phyloP scores from a whole-genome alignment of 805 yeast species.

The Wickerhamomyces pijperi region DNA sequence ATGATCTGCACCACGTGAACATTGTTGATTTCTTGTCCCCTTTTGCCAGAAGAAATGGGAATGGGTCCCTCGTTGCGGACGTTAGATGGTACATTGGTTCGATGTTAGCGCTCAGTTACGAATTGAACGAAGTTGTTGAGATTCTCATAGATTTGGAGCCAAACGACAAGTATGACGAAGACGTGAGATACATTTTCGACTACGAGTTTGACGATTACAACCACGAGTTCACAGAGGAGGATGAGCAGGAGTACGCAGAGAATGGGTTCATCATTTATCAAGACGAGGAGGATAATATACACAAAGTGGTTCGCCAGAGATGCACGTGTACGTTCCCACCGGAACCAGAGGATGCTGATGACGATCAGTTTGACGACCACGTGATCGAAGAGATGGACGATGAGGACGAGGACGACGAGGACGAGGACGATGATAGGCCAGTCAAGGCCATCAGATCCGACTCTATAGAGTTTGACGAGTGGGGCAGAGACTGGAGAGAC shows the following conservation, averaged over 20 bases:
- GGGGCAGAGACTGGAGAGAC: slow-evolving; percentile 66
- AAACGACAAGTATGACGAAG: slow-evolving; percentile 62
- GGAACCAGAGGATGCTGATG: slow-evolving; percentile 12
- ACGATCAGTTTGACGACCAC: slow-evolving; percentile 5
- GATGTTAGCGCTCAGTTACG: slow-evolving; percentile 36
- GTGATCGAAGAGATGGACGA: slow-evolving; percentile 4
- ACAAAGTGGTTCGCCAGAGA: slow-evolving; percentile 14
- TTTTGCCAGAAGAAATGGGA: slow-evolving; percentile 47
- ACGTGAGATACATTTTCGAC: slow-evolving; percentile 49
- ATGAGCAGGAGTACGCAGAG: slow-evolving; percentile 26
- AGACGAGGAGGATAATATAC: slow-evolving; percentile 18
- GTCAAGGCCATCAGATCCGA: slow-evolving; percentile 17
- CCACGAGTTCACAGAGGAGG: slow-evolving; percentile 20
- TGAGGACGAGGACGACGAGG: slow-evolving; percentile 5
- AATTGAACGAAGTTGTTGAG: slow-evolving; percentile 38
- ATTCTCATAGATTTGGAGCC: slow-evolving; percentile 42
- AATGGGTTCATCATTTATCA: slow-evolving; percentile 14
- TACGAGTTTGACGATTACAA: slow-evolving; percentile 37
- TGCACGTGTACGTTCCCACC: slow-evolving; percentile 17
- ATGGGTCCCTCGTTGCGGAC: slow-evolving; percentile 50
- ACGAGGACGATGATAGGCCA: slow-evolving; percentile 1
- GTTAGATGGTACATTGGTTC: slow-evolving; percentile 48
- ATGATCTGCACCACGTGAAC: slow-evolving; percentile 51
- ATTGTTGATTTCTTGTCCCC: slow-evolving; percentile 55
- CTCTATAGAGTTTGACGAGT: slow-evolving; percentile 39